These are phyloP conservation scores for Cucurbita ficifolia DNA, from an alignment of 306 rosid species.

Conservation along the genomic window DNA sequence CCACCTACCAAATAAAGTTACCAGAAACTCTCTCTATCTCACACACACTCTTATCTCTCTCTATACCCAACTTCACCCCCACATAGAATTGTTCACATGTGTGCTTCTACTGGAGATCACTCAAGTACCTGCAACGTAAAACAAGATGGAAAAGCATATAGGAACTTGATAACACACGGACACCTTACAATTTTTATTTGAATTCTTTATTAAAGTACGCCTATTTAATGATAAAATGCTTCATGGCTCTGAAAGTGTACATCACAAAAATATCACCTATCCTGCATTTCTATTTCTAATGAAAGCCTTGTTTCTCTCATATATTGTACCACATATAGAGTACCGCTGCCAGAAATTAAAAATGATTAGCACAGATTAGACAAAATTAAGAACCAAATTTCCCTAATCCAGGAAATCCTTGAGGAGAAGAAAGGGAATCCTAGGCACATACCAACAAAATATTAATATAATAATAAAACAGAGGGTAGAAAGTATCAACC, in stretches of 20 bases:
- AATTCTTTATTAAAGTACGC: background rate
- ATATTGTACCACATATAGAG: background rate
- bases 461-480: background rate
- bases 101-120: conserved; percentile 25
- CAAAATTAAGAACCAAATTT: background rate
- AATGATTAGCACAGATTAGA: background rate
- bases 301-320: background rate
- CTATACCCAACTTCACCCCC: conserved; percentile 2
- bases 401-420: background rate
- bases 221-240: background rate
- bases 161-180: background rate
- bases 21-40: background rate
- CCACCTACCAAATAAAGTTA: background rate
- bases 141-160: conserved; percentile 5
- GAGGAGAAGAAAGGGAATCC: background rate
- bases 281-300: background rate
- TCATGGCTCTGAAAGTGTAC: background rate
- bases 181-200: background rate
- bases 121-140: conserved; percentile 69
- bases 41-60: background rate
- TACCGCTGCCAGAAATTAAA: background rate
- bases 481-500: background rate
- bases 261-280: background rate
- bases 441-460: background rate
- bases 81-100: background rate